A percentile compares a stretch with the other conserved stretches of the same genome.
Evolutionary conservation across 2,329 filamentous ascomycete genomes (phyloP).

Genomic region (Coccinonectria pachysandricola): DNA sequence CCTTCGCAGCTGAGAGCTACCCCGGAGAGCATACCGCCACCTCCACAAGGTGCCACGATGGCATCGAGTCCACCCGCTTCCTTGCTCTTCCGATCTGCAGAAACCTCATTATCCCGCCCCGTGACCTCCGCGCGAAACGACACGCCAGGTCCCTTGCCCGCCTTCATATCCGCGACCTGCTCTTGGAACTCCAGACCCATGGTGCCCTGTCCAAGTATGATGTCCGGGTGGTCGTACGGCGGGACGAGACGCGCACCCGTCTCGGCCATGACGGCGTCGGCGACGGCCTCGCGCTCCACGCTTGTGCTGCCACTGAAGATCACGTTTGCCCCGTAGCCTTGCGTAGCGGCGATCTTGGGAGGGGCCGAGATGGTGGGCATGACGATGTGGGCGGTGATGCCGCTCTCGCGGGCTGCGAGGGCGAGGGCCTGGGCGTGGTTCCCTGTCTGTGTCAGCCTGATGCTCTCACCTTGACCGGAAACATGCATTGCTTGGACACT

Average conservation of each 20-base stretch:
- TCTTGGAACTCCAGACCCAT: conserved; percentile 70
- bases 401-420: conserved; percentile 64
- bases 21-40: conserved; percentile 79
- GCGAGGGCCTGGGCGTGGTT: conserved; percentile 93
- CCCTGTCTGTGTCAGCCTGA: conserved; percentile 39
- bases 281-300: conserved; percentile 69
- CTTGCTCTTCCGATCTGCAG: conserved; percentile 4
- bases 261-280: conserved; percentile 54
- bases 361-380: conserved; percentile 82
- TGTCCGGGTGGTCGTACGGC: conserved; percentile 86
- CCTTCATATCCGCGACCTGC: conserved; percentile 53
- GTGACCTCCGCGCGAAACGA: conserved; percentile 10
- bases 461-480: not conserved
- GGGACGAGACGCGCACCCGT: conserved; percentile 75
- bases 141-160: conserved; percentile 10
- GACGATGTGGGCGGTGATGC: conserved; percentile 74
- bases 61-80: conserved; percentile 42
- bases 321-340: conserved; percentile 65
- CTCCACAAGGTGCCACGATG: conserved; percentile 75
- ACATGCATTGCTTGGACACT: not conserved
- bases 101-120: conserved; percentile 9
- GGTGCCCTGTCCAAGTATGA: conserved; percentile 91
- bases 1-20: conserved; percentile 66
- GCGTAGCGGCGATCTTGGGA: conserved; percentile 79
- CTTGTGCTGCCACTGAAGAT: conserved; percentile 75